phyloP scores from a whole-genome alignment of 2,329 filamentous ascomycete genomes.

The Fusarium guadeloupense region DNA sequence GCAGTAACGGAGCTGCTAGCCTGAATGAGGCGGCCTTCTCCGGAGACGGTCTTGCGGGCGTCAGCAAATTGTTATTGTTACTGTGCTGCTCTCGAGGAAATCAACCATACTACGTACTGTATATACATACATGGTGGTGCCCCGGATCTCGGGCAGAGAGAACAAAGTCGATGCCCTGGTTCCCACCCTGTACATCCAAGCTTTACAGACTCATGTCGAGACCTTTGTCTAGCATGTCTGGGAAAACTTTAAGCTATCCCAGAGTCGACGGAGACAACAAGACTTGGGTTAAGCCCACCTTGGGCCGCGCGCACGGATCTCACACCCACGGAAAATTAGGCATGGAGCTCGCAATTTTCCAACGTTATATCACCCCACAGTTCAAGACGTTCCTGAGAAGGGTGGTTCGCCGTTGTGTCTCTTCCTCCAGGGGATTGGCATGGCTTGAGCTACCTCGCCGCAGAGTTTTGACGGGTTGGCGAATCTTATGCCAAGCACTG shows the following conservation, averaged over 20 bases:
- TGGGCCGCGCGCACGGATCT: conserved; percentile 29
- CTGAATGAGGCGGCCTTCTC: conserved; percentile 1
- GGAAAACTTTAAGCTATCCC: conserved; percentile 15
- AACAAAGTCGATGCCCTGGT: neutral
- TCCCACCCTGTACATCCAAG: neutral
- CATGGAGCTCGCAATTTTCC: conserved; percentile 14
- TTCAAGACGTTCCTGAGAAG: conserved; percentile 28
- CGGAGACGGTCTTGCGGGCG: neutral
- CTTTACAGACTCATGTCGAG: neutral
- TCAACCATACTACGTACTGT: neutral
- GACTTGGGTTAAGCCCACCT: conserved; percentile 2
- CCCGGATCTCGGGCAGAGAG: conserved; percentile 3
- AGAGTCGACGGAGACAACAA: conserved; percentile 14
- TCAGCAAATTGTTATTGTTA: neutral
- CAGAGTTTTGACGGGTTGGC: conserved; percentile 32
- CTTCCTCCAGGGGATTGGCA: conserved; percentile 29
- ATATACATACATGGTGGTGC: neutral
- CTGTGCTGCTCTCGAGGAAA: neutral
- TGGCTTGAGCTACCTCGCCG: conserved; percentile 11
- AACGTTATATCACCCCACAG: conserved; percentile 19
- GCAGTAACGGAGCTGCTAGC: neutral
- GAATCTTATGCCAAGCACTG: conserved; percentile 4
- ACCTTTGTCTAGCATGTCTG: neutral
- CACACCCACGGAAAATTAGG: conserved; percentile 9
- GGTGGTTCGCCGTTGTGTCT: conserved; percentile 22